Base-by-base conservation (phyloP, 257 asterid genomes). In the Mentha longifolia region DNA sequence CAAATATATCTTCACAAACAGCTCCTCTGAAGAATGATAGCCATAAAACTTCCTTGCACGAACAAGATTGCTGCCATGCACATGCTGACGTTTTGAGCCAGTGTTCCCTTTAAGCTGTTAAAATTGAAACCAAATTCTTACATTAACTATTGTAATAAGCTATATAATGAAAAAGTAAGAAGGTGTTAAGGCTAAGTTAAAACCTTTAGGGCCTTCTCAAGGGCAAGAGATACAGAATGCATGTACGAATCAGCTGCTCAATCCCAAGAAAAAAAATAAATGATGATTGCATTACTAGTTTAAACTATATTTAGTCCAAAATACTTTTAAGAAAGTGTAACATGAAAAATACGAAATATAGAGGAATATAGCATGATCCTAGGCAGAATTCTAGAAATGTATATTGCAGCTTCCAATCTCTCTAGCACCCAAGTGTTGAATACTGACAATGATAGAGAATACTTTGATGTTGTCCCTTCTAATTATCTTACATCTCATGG, bases 141-240 rank as follows among this genome's bases (percentile, higher is more conserved):
- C 57, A 49, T 46, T 25, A 68, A 68, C 55, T 66, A 41, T 61
- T 71, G 61, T 22, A 76, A 55, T 33, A 70, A 72, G 66, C 77
- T 73, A 76, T 37, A 43, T 16, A 55, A 65, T 61, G n/a, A 73
- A 63, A 73, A 55, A 41, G 43, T 51, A 69, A 42, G 58, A 62
- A 73, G 35, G 46, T 41, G 25, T 35, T 19, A 20, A 56, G 47
- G 59, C 51, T 61, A 65, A 63, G 22, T 7, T 28, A 55, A 70
- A 80, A 94, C 98, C 96, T 89, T 91, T 57, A 94, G 83, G 61
- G 91, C 89, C 84, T 84, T 91, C 82, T 94, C 98, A 82, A 94
- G 96, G 61, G 92, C 85, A 45, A 77, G 89, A 49, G 87, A 77
- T 61, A 91, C 15, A 78, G 84, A 77, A 72, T 80, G 79, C 49